phyloP scores from a whole-genome alignment of 2,329 filamentous ascomycete species.

The Juglanconis sp. region DNA sequence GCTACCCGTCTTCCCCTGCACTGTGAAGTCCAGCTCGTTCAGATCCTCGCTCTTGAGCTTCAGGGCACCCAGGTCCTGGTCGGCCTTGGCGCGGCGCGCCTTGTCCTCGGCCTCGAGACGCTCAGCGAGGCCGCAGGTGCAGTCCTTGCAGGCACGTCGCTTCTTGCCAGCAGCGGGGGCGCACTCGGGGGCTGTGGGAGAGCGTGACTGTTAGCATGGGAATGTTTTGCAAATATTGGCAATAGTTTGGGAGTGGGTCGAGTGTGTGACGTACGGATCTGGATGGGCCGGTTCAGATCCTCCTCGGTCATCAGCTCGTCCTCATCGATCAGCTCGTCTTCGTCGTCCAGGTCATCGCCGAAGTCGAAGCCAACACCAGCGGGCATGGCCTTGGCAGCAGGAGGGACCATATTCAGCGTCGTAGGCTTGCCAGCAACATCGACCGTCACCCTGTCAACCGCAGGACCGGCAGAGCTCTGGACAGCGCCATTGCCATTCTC shows the following conservation, averaged over 20 bases:
- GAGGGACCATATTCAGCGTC: slow-evolving; percentile 31
- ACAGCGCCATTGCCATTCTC: slow-evolving; percentile 1
- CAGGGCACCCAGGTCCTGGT: slow-evolving; percentile 42
- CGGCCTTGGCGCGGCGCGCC: slow-evolving; percentile 30
- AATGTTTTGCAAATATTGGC: not conserved
- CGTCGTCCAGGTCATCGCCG: slow-evolving; percentile 53
- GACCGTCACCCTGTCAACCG: slow-evolving; percentile 28
- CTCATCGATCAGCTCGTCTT: slow-evolving; percentile 89
- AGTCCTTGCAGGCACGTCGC: slow-evolving; percentile 94
- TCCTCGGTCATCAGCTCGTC: slow-evolving; percentile 81
- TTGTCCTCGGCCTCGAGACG: slow-evolving; percentile 80
- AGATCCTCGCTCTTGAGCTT: slow-evolving; percentile 77
- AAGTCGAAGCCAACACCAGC: slow-evolving; percentile 65
- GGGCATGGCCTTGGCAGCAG: slow-evolving; percentile 40
- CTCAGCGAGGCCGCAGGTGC: slow-evolving; percentile 88
- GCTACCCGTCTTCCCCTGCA: slow-evolving; percentile 93
- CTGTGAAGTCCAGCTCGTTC: slow-evolving; percentile 90
- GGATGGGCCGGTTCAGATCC: slow-evolving; percentile 73
- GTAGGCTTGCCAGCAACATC: slow-evolving; percentile 36
- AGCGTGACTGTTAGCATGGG: slow-evolving; percentile 23
- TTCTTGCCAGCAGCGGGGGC: slow-evolving; percentile 83
- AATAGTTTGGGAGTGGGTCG: not conserved
- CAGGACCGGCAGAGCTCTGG: slow-evolving; percentile 31
- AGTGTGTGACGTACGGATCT: slow-evolving; percentile 66
- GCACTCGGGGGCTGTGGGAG: slow-evolving; percentile 69